Conservation (phyloP, 1,284 basidiomycete genomes). For the Bjerkandera adusta region DNA sequence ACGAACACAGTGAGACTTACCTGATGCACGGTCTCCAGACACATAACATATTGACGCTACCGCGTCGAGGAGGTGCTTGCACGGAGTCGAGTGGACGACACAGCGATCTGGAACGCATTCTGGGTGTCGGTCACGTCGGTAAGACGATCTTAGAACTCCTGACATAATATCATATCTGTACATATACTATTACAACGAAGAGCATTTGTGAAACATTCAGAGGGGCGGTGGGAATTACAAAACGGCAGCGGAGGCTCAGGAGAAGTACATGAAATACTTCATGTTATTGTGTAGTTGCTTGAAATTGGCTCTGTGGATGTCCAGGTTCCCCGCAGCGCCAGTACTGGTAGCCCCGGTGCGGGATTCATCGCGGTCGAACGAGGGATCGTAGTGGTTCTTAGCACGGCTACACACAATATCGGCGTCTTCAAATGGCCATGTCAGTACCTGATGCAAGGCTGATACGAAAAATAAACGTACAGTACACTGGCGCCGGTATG, state of each 20-base stretch:
- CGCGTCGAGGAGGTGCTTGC: too few relatives aligned
- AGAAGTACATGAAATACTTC: constrained; percentile 65
- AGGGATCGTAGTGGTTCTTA: constrained; percentile 62
- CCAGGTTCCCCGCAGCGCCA: not conserved
- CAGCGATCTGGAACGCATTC: too few relatives aligned
- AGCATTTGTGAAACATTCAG: too few relatives aligned
- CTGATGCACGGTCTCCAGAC: too few relatives aligned
- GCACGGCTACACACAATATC: constrained; percentile 79
- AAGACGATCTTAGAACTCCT: too few relatives aligned
- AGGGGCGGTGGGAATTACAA: not conserved
- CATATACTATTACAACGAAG: too few relatives aligned
- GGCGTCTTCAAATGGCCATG: constrained; percentile 49
- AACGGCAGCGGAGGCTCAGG: constrained; percentile 27
- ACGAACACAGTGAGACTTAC: too few relatives aligned
- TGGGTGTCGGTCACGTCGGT: too few relatives aligned
- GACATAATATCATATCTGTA: too few relatives aligned
- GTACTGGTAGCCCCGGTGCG: not conserved
- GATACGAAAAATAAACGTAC: constrained; percentile 40
- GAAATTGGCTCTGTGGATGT: constrained; percentile 49
- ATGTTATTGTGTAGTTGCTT: constrained; percentile 51
- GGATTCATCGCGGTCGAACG: not conserved
- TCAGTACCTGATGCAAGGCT: not conserved
- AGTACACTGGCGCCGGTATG: constrained; percentile 81
- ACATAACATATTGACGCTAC: too few relatives aligned
- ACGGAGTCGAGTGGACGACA: too few relatives aligned